Percentiles rank a stretch among this genome's conserved stretches.
Conservation (phyloP, 306 rosid species). For the Fragaria nilgerrensis region DNA sequence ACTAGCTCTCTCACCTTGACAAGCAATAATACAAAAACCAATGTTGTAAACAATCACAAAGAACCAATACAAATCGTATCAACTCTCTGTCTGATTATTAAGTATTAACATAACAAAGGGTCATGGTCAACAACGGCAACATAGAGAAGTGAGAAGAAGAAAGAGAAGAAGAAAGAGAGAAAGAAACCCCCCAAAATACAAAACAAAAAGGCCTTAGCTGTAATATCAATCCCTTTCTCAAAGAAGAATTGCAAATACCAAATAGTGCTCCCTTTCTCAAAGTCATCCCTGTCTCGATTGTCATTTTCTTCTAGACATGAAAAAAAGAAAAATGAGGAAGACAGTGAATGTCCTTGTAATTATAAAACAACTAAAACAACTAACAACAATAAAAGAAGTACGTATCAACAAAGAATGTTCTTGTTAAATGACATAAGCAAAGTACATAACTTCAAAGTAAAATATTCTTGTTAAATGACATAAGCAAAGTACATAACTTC, state of each 20-base stretch:
- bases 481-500: no score
- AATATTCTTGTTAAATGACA: no score
- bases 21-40: neutral
- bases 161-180: no score
- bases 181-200: neutral
- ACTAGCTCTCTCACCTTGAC: neutral
- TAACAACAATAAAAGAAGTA: no score
- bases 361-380: no score
- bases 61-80: neutral
- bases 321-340: slow-evolving; percentile 9
- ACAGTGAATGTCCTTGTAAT: neutral
- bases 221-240: slow-evolving; percentile 28
- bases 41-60: neutral
- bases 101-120: slow-evolving; percentile 9
- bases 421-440: no score
- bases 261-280: neutral
- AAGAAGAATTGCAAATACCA: no score
- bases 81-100: neutral
- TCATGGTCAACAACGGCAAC: slow-evolving; percentile 43
- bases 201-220: slow-evolving; percentile 27
- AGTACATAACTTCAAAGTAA: no score
- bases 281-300: no score
- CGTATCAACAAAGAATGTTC: no score
- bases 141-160: neutral
- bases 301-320: slow-evolving; percentile 1